Conservation (phyloP, 2,329 filamentous ascomycete species). For the Parastagonospora nodorum region DNA sequence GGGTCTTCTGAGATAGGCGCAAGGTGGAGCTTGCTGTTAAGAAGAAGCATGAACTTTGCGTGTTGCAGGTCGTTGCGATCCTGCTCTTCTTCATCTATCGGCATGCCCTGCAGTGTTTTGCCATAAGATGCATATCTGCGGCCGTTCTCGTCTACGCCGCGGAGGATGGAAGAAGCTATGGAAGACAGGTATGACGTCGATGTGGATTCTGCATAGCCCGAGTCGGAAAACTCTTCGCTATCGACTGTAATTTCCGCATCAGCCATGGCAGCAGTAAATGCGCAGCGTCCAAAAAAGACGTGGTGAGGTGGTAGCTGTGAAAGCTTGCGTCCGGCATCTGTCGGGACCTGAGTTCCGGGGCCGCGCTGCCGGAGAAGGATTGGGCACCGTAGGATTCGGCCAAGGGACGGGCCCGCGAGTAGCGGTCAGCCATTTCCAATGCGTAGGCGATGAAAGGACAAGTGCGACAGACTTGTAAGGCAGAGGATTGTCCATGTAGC, state of each 20-base stretch:
- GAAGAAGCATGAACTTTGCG: conserved; percentile 43
- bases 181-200: conserved; percentile 8
- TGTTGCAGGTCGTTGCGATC: conserved; percentile 34
- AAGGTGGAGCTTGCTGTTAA: conserved; percentile 44
- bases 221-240: conserved; percentile 6
- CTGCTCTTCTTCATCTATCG: conserved; percentile 16
- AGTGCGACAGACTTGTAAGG: too few relatives aligned
- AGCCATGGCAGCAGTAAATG: background rate
- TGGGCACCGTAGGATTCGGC: too few relatives aligned
- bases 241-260: conserved; percentile 5
- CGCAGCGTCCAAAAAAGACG: background rate
- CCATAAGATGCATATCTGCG: conserved; percentile 8
- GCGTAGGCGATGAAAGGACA: too few relatives aligned
- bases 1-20: conserved; percentile 41
- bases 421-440: too few relatives aligned
- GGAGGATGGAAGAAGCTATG: conserved; percentile 6
- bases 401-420: too few relatives aligned
- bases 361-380: too few relatives aligned
- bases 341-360: too few relatives aligned
- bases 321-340: too few relatives aligned
- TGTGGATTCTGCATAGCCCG: conserved; percentile 9
- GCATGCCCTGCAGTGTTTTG: conserved; percentile 10
- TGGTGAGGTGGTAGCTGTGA: too few relatives aligned
- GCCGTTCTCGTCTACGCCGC: conserved; percentile 10
- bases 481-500: too few relatives aligned